Evolutionary conservation across 352 stramenopile species (phyloP).

Genomic region (Albugo candida): DNA sequence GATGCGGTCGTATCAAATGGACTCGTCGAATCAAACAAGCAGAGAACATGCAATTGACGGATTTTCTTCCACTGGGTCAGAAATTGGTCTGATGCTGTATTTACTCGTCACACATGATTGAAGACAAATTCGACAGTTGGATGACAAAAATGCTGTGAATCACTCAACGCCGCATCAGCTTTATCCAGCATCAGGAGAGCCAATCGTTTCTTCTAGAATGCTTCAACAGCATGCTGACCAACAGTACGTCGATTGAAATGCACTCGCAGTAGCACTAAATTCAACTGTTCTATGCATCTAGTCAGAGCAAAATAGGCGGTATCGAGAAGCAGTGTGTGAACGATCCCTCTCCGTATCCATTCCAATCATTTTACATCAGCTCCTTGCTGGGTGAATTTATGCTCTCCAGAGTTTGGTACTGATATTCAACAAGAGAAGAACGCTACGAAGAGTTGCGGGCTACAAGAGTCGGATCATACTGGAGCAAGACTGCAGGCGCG

Average conservation of each 20-base stretch:
- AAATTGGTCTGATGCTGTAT: conserved; percentile 36
- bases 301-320: conserved; percentile 68
- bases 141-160: conserved; percentile 80
- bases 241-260: conserved; percentile 29
- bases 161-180: conserved; percentile 45
- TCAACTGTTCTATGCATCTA: conserved; percentile 8
- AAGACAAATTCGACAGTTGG: conserved; percentile 77
- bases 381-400: conserved; percentile 53
- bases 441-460: conserved; percentile 75
- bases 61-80: conserved; percentile 1
- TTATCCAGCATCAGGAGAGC: conserved; percentile 49
- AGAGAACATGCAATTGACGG: conserved; percentile 34
- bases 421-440: conserved; percentile 80
- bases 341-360: conserved; percentile 45
- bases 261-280: no score
- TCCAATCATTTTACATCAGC: conserved; percentile 45
- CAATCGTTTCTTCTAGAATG: conserved; percentile 59
- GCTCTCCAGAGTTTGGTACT: conserved; percentile 51
- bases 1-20: no score
- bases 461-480: conserved; percentile 78
- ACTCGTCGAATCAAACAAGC: conserved; percentile 3
- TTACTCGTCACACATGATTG: conserved; percentile 70
- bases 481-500: conserved; percentile 68
- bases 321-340: conserved; percentile 77
- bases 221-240: conserved; percentile 78